Evolutionary conservation across 163 green algal species (phyloP), one percentile per base, ranked within the genome.

Genomic region (Coccomyxa subellipsoidea): DNA sequence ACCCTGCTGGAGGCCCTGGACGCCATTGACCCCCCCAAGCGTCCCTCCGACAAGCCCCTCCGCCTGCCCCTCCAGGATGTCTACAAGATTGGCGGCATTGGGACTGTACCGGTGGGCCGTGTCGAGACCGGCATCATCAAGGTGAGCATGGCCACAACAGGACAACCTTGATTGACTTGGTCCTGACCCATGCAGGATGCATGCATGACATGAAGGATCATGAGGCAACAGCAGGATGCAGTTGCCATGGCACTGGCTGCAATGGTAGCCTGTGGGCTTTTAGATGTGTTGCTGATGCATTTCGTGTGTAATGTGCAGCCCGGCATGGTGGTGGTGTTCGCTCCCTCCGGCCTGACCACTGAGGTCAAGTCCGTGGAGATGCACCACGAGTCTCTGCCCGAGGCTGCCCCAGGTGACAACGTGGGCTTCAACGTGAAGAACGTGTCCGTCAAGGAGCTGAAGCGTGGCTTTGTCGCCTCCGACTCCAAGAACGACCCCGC

Each of bases 71-170:
- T 84, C 15, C 90, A 82, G 94, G 97, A 90, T 84, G 91, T 97
- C 79, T 99, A 99, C 95, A 99, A 99, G 96, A 99, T 99, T 90
- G 98, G 97, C 90, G 97, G 97, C 93, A 96, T 99, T 78, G 97
- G 97, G 90, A 96, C 97, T 93, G 97, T 99, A 87, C 97, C 98
- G 73, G 96, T 97, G 37, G 97, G 97, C 83, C 96, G 97, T 86
- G 97, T 99, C 47, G 97, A 99, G 95, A 96, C 98, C 88, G 97
- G 97, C 80, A 80, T 97, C 36, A 92, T 99, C 84, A 99, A 99
- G 94, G 79, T 79, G n/a, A 1, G 77, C 21, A n/a, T n/a, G n/a
- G n/a, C n/a, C n/a, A n/a, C n/a, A n/a, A n/a, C n/a, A n/a, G n/a
- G n/a, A n/a, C n/a, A n/a, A n/a, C n/a, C n/a, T n/a, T n/a, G n/a